Percentiles rank a stretch among this genome's conserved stretches.
phyloP scores from a whole-genome alignment of 2,329 filamentous ascomycete genomes.

The Penicillium concentricum region DNA sequence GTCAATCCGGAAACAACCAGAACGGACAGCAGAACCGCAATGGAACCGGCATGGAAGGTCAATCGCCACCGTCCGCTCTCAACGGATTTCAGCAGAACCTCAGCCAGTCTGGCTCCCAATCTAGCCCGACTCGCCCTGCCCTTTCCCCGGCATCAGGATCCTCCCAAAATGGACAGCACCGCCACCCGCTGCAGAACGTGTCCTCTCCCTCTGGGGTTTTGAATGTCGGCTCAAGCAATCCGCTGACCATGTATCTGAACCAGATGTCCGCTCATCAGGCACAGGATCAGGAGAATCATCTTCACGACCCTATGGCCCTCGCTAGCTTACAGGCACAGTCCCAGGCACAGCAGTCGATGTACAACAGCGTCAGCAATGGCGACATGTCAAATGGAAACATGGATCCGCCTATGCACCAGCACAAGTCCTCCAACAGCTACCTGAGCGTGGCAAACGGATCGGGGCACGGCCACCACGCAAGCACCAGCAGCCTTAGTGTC shows the following conservation, averaged over 20 bases:
- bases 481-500: slow-evolving; percentile 54
- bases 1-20: slow-evolving; percentile 66
- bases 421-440: slow-evolving; percentile 67
- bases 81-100: slow-evolving; percentile 58
- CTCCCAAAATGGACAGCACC: slow-evolving; percentile 56
- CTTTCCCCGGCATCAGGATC: slow-evolving; percentile 56
- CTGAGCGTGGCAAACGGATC: slow-evolving; percentile 51
- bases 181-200: slow-evolving; percentile 56
- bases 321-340: slow-evolving; percentile 61
- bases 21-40: slow-evolving; percentile 66
- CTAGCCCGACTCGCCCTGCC: slow-evolving; percentile 59
- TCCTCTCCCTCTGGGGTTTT: slow-evolving; percentile 69
- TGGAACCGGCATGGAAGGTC: slow-evolving; percentile 53
- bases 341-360: slow-evolving; percentile 73
- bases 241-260: slow-evolving; percentile 88
- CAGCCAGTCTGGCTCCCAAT: slow-evolving; percentile 56
- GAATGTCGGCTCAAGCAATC: slow-evolving; percentile 78
- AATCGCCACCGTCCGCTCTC: slow-evolving; percentile 55
- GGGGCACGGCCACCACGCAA: slow-evolving; percentile 73
- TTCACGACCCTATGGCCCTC: slow-evolving; percentile 44
- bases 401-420: slow-evolving; percentile 45
- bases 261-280: slow-evolving; percentile 62
- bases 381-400: slow-evolving; percentile 58
- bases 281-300: slow-evolving; percentile 63
- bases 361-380: slow-evolving; percentile 69